Evolutionary conservation across 129 eudicot genomes (phyloP).

Genomic region (Apium graveolens): DNA sequence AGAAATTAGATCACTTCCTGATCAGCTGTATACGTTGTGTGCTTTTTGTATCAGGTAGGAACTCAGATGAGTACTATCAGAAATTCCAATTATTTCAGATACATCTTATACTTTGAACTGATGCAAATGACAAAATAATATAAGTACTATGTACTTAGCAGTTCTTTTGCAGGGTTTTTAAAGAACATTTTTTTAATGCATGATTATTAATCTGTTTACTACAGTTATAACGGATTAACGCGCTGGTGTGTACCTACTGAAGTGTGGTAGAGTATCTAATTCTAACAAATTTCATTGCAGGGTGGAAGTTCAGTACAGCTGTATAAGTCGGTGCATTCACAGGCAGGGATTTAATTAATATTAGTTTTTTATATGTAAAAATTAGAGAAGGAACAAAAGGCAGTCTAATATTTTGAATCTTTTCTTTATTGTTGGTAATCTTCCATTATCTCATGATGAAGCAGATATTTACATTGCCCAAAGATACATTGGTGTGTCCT

Average conservation of each 20-base stretch:
- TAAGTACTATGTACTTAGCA: neutral
- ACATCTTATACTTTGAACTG: neutral
- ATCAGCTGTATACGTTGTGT: neutral
- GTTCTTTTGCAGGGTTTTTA: neutral
- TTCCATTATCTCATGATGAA: slow-evolving; percentile 15
- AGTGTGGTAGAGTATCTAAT: neutral
- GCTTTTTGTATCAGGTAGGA: neutral
- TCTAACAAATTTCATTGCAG: slow-evolving; percentile 24
- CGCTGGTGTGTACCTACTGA: neutral
- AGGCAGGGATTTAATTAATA: slow-evolving; percentile 45
- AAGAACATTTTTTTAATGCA: neutral
- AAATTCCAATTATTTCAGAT: neutral
- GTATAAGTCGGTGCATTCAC: slow-evolving; percentile 83
- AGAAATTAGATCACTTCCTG: neutral
- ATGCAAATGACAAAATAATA: neutral
- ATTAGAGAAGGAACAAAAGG: neutral
- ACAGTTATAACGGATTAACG: neutral
- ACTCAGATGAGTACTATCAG: neutral
- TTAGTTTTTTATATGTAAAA: neutral
- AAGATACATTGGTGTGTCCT: slow-evolving; percentile 76
- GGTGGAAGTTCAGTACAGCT: slow-evolving; percentile 93
- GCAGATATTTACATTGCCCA: slow-evolving; percentile 85
- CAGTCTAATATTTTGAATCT: neutral
- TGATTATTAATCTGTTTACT: neutral
- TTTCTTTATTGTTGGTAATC: slow-evolving; percentile 8